Percentiles rank a stretch among this genome's conserved stretches.
These are phyloP conservation scores for Metarhizium robertsii DNA, from an alignment of 2,329 filamentous ascomycete species.

Conservation along the genomic window DNA sequence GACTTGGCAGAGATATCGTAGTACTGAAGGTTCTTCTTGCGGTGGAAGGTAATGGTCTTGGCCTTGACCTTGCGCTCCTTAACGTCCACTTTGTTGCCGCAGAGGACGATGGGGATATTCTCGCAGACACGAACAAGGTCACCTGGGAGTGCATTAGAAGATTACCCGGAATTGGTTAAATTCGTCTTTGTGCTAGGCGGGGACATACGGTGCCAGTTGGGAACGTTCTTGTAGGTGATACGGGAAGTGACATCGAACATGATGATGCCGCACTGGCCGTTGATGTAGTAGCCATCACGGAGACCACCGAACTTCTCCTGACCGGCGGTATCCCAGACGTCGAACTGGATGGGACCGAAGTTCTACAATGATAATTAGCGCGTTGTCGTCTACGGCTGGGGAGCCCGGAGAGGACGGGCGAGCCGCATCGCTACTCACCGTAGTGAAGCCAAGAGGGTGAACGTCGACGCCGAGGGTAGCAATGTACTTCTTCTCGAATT, in stretches of 20 bases:
- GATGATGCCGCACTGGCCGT: conserved; percentile 99
- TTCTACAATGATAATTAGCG: conserved; percentile 44
- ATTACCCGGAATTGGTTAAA: background rate
- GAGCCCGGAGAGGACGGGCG: background rate
- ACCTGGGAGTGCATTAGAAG: conserved; percentile 42
- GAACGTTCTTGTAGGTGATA: conserved; percentile 99
- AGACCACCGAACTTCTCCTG: conserved; percentile 99
- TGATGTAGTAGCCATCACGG: conserved; percentile 99
- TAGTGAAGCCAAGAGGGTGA: conserved; percentile 95
- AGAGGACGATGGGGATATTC: conserved; percentile 97
- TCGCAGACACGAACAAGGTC: conserved; percentile 98
- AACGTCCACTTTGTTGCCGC: conserved; percentile 99
- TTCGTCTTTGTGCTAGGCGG: background rate
- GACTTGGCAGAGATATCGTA: conserved; percentile 99
- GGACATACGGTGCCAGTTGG: conserved; percentile 98
- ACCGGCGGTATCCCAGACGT: conserved; percentile 98
- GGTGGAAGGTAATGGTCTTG: conserved; percentile 99
- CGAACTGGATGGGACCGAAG: conserved; percentile 93
- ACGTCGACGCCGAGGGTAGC: conserved; percentile 99
- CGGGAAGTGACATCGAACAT: conserved; percentile 99
- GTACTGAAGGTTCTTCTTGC: conserved; percentile 99
- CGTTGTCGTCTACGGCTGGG: background rate
- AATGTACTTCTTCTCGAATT: conserved; percentile 99
- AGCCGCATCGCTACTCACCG: conserved; percentile 55
- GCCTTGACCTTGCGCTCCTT: conserved; percentile 99